Percentiles rank a stretch among this genome's conserved stretches.
Conservation (phyloP, 495 filamentous ascomycete species). For the Sordaria brevicollis region DNA sequence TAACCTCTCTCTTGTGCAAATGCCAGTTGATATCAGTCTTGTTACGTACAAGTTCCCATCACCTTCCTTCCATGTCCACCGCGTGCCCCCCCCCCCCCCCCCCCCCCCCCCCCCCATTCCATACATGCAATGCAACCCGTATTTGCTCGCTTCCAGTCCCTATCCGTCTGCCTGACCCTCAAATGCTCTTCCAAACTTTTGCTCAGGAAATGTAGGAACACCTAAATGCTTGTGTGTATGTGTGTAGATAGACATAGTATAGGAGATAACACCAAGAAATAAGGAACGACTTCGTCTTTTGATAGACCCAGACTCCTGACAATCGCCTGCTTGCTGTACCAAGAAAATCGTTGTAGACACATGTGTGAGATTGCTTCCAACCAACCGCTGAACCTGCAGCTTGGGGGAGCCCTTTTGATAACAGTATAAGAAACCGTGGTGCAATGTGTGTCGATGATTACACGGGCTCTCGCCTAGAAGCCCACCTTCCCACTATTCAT, state of each 20-base stretch:
- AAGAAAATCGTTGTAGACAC: not conserved
- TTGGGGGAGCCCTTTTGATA: not conserved
- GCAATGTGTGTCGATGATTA: not conserved
- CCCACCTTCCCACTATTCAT: constrained; percentile 17
- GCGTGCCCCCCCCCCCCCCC: not conserved
- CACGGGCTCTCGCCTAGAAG: constrained; percentile 12
- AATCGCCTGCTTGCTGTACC: not conserved
- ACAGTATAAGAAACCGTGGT: not conserved
- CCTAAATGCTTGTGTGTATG: not conserved
- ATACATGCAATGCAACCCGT: not conserved
- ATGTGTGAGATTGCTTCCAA: not conserved
- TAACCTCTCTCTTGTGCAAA: not conserved
- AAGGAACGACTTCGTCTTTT: not conserved
- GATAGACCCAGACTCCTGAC: not conserved
- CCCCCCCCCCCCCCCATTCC: not conserved
- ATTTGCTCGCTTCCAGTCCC: not conserved
- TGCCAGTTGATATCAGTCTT: not conserved
- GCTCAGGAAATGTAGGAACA: not conserved
- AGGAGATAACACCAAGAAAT: not conserved
- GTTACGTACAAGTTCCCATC: not conserved
- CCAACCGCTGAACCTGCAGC: not conserved
- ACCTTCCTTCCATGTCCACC: not conserved
- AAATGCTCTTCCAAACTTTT: not conserved
- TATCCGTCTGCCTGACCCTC: not conserved
- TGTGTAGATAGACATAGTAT: not conserved